Evolutionary conservation across 257 asterid genomes (phyloP), one percentile per base, ranked within the genome.

Genomic region (Oldenlandia corymbosa): DNA sequence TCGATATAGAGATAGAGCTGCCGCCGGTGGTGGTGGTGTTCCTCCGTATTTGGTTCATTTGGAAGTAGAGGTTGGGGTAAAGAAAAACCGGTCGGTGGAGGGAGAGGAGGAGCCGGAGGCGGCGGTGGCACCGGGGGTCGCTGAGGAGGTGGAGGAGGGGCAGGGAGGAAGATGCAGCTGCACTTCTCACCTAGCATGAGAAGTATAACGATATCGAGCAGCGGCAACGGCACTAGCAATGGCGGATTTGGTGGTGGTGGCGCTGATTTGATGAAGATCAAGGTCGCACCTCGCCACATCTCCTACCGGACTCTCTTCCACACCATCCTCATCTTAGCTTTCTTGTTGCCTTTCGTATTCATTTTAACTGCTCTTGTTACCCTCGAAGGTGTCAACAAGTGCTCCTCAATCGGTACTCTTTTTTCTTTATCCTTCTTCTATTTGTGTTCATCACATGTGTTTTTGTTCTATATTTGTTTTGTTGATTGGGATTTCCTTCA

Each of bases 101-200:
- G 31, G 17, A n/a, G 45, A n/a, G 5, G 28, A 17, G 28, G 58
- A 66, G 24, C 56, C 31, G 55, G 58, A 23, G 60, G 60, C 53
- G 62, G 58, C 20, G 41, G 68, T 16, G 66, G 67, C 78, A 51
- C 31, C 60, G 71, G 48, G 48, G 74, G 65, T 59, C 75, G 83
- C 37, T 72, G 82, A 71, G 81, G 73, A 47, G 79, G 75, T 28
- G 75, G 74, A 59, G 76, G 70, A 46, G 54, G 68, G 49, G 65
- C 72, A 14, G 50, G 78, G 64, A 79, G 85, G 95, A 93, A 84
- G 95, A 93, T 93, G 99, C 97, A 90, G 97, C 97, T 93, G 92
- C 97, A 87, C 90, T 90, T 93, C 88, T 93, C 99, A 79, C 96
- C 97, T 83, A 86, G 96, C 92, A 93, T 90, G 97, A 88, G 97